Evolutionary conservation across 2,329 filamentous ascomycete genomes (phyloP), one percentile per base, ranked within the genome.

Genomic region (Pyricularia grisea): DNA sequence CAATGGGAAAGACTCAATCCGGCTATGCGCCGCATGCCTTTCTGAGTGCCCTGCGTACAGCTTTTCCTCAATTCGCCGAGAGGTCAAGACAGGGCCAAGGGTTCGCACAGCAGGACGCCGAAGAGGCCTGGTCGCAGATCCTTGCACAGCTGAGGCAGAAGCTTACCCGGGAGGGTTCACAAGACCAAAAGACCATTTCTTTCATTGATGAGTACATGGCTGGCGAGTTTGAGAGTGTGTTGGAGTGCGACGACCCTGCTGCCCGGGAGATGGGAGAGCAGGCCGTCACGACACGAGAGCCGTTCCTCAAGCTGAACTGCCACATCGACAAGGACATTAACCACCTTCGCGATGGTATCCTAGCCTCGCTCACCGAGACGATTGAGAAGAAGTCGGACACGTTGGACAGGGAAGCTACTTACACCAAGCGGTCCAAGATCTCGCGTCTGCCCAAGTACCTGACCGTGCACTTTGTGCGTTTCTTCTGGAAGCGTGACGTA

Each of bases 111-210:
- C 95, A 99, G 80, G 95, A 99, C 81, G 95, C 95, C 0, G 95
- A 99, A 79, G 95, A 99, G 79, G 95, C 94, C 65, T 99, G 94
- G 93, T 95, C 94, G 25, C 94, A 98, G 77, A 96, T 99, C 71
- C 82, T 99, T 6, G 88, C 91, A 64, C 92, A 94, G 75, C 81
- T 99, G 55, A 88, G 91, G 71, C 87, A 91, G 75, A 94, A 92
- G 76, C 81, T 98, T 67, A 90, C 88, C 76, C 88, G 87, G 74
- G 84, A 86, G 10, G 23, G 23, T 12, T 6, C 11, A 12, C 58
- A 25, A 61, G 76, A 77, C 0, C 28, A 50, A 4, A 25, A 42
- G n/a, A 20, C 23, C 42, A 42, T 14, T 58, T 23, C 33, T 20
- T 97, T 97, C 77, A 87, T 99, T 71, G 93, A 97, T 77, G 93